These are phyloP conservation scores for Suillus fuscotomentosus DNA, from an alignment of 768 basidiomycete genomes.

Conservation along the genomic window DNA sequence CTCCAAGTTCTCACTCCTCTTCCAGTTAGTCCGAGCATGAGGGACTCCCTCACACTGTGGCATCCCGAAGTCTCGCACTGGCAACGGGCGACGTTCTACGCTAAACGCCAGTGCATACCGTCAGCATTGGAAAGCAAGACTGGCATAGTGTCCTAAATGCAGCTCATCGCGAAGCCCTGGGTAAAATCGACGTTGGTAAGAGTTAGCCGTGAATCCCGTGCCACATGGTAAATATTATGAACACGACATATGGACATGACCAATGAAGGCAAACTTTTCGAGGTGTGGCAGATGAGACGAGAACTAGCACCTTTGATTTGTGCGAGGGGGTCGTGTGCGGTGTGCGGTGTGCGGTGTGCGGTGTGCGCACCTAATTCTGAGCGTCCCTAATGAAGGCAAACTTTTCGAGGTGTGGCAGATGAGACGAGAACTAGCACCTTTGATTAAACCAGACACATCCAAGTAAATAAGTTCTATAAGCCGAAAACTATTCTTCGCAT, in stretches of 20 bases:
- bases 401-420: constrained; percentile 17
- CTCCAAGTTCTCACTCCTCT: not conserved
- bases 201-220: not conserved
- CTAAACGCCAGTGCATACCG: not conserved
- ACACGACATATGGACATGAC: not conserved
- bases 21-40: not conserved
- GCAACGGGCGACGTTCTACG: not conserved
- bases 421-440: constrained; percentile 6
- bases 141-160: not conserved
- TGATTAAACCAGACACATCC: constrained; percentile 33
- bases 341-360: too few relatives aligned
- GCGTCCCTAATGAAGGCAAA: too few relatives aligned
- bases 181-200: not conserved
- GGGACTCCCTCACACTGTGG: not conserved
- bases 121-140: not conserved
- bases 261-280: constrained; percentile 19
- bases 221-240: not conserved
- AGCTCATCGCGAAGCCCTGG: not conserved
- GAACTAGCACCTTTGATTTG: constrained; percentile 11
- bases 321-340: too few relatives aligned
- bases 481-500: not conserved
- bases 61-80: not conserved
- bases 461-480: not conserved
- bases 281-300: constrained; percentile 6
- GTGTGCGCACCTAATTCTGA: too few relatives aligned